These are phyloP conservation scores for Dionaea muscipula DNA, from an alignment of 179 eudicot species.

Conservation along the genomic window DNA sequence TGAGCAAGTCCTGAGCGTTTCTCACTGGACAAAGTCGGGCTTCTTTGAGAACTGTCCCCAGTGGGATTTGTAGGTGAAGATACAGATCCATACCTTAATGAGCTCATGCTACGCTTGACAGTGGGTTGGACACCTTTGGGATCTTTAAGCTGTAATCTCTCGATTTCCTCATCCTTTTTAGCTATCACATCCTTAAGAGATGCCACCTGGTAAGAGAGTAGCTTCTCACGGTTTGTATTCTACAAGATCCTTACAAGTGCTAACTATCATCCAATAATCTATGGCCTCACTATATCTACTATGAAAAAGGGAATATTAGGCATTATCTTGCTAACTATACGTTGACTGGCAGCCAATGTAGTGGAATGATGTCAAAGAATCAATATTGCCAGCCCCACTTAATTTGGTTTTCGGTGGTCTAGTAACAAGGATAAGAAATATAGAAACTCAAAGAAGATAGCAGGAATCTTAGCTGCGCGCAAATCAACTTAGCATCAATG, in stretches of 20 bases:
- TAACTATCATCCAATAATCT: too few relatives aligned
- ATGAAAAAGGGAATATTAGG: too few relatives aligned
- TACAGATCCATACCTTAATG: slow-evolving; percentile 35
- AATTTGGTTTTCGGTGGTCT: too few relatives aligned
- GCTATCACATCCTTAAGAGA: slow-evolving; percentile 62
- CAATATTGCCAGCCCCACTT: too few relatives aligned
- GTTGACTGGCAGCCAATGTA: too few relatives aligned
- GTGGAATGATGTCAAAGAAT: too few relatives aligned
- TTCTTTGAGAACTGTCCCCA: slow-evolving; percentile 14
- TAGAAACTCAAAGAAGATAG: too few relatives aligned
- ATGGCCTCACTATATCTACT: too few relatives aligned
- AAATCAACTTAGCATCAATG: too few relatives aligned
- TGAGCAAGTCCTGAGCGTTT: slow-evolving; percentile 13
- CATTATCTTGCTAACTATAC: too few relatives aligned
- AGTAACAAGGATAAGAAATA: too few relatives aligned
- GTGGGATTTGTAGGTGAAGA: slow-evolving; percentile 22
- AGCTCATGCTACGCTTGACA: slow-evolving; percentile 20
- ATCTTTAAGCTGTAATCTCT: slow-evolving; percentile 48
- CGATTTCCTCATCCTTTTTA: slow-evolving; percentile 87
- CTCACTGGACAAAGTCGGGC: slow-evolving; percentile 4
- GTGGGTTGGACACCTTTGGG: slow-evolving; percentile 22
- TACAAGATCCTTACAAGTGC: not conserved
- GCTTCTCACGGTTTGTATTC: not conserved
- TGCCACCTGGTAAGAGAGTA: slow-evolving; percentile 33
- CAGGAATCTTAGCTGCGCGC: too few relatives aligned